Evolutionary conservation across 2,329 filamentous ascomycete species (phyloP), one percentile per base, ranked within the genome.

Genomic region (Claviceps digitariae): DNA sequence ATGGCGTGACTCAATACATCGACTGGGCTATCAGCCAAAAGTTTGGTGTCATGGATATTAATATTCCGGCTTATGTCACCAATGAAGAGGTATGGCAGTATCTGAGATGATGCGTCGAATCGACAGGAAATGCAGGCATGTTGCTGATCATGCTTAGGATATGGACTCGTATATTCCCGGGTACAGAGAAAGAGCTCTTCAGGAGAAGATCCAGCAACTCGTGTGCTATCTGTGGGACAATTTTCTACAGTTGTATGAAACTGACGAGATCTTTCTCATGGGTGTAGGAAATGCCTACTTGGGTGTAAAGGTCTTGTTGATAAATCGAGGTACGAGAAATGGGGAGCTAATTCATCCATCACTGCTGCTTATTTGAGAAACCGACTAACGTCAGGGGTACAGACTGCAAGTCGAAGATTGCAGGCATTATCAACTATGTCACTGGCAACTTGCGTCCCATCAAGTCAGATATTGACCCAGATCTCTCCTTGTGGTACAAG

Each of bases 221-320:
- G 81, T 91, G 4, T 82, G 79, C 56, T 97, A 95, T 63, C 73
- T 98, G 15, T 98, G 93, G 93, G 90, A 96, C 61, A 98, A 98
- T 64, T 96, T 96, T 63, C 82, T 98, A 21, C 87, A 95, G 73
- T 75, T 87, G 34, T 83, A 83, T 50, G 71, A 84, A 2, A 75
- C 79, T 0, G 82, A 84, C 6, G 81, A 91, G 51, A 80, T 97
- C 17, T 87, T 95, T 64, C 74, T 98, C 23, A 76, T 98, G 64
- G 91, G 93, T 0, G 82, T 95, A 1, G 93, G 93, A n/a, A 84
- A 89, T 61, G 87, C 93, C 1, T 95, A 93, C 63, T 74, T 86
- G 3, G 90, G 88, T 1, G 79, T 96, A 48, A 84, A 93, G 54
- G 79, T 90, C 54, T 78, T 97, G 5, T 74, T 97, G 6, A 84